phyloP scores from a whole-genome alignment of 2,329 filamentous ascomycete species.

The Pseudogymnoascus sp. region DNA sequence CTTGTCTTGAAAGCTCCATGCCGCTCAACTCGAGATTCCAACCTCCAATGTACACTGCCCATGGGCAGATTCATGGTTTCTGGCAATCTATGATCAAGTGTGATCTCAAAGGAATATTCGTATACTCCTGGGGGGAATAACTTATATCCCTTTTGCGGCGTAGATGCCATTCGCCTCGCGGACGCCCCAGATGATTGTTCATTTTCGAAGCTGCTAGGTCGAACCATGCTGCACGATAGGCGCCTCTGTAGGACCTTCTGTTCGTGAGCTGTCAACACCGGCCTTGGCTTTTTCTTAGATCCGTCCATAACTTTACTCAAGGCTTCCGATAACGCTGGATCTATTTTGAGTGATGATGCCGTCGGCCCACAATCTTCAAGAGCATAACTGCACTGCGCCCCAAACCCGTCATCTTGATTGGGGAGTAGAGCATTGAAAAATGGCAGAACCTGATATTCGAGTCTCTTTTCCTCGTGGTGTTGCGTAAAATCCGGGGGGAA shows the following conservation, averaged over 20 bases:
- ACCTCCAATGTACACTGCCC: conserved; percentile 61
- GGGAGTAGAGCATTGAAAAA: conserved; percentile 79
- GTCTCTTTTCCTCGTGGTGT: conserved; percentile 71
- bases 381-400: conserved; percentile 52
- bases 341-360: conserved; percentile 19
- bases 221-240: conserved; percentile 54
- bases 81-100: conserved; percentile 66
- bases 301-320: background rate
- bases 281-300: background rate
- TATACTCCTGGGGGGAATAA: conserved; percentile 46
- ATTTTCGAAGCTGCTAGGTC: conserved; percentile 61
- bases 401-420: conserved; percentile 50
- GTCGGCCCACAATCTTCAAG: conserved; percentile 23
- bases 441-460: conserved; percentile 80
- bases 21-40: conserved; percentile 61
- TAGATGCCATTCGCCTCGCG: conserved; percentile 27
- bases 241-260: conserved; percentile 48
- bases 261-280: background rate
- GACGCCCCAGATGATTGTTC: conserved; percentile 48
- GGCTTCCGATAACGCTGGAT: background rate
- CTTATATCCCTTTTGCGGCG: conserved; percentile 58
- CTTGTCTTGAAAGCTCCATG: conserved; percentile 64
- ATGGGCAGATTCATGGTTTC: conserved; percentile 64
- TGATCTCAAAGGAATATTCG: conserved; percentile 64
- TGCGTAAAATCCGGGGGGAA: conserved; percentile 83